Base-by-base conservation (phyloP, 495 filamentous ascomycete species). In the Xeromyces bisporus region DNA sequence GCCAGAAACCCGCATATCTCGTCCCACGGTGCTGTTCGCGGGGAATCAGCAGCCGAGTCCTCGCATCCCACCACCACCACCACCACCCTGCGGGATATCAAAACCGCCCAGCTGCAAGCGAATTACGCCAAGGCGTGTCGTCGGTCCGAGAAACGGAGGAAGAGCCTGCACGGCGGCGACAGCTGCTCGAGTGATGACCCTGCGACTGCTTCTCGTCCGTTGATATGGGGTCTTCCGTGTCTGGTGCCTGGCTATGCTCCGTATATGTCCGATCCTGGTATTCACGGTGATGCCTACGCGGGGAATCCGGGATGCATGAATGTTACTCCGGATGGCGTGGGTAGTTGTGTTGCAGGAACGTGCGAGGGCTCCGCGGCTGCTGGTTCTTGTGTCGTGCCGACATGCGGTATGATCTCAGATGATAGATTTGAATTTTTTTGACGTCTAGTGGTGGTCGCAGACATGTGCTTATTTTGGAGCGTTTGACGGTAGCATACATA, bases 1-100 rank as follows among this genome's bases (percentile, higher is more conserved):
- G 66, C 64, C 35, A 70, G 64, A 31, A 72, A 69, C 39, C 69
- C 74, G 1, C 80, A 87, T 50, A 78, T 87, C 50, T 75, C 69
- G 4, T 58, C 75, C 0, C 80, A 87, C 60, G 80, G 70, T 48
- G 55, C 56, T 15, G 54, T 66, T 16, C 54, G 53, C 5, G 14
- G 5, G 13, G 35, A 15, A 38, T 43, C 13, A 28, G 15, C 20
- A 33, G n/a, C n/a, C n/a, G n/a, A n/a, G n/a, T n/a, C n/a, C n/a
- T n/a, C n/a, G n/a, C n/a, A n/a, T n/a, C 31, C n/a, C 20, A 33
- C 29, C 31, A 41, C 14, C 14, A 31, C 8, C 11, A 16, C 3
- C 14, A 21, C 20, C 26, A 48, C 15, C 14, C 28, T 34, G 2
- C 23, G 44, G 8, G 37, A 50, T 3, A 15, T 42, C 1, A 48